These are phyloP conservation scores for Crithidia fasciculata DNA, from an alignment of 208 protist species.

Conservation along the genomic window DNA sequence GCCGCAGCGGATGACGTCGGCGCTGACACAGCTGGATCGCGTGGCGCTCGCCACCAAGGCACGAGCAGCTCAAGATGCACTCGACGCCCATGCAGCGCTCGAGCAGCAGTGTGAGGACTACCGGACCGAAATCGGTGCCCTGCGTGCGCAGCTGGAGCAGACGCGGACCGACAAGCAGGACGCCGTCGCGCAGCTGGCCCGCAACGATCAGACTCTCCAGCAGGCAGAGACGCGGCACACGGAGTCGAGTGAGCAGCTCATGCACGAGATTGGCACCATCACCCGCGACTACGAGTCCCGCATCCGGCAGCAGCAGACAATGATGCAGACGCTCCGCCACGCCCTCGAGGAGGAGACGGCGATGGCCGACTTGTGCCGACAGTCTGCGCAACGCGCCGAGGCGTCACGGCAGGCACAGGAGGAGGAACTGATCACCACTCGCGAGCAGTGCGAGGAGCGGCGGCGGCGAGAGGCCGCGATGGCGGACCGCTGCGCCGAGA, in stretches of 20 bases:
- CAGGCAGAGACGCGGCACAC: constrained; percentile 33
- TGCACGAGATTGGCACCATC: constrained; percentile 44
- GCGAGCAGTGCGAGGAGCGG: constrained; percentile 32
- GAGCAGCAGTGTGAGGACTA: constrained; percentile 52
- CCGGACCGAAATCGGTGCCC: constrained; percentile 49
- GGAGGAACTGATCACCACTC: constrained; percentile 38
- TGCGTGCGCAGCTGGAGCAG: constrained; percentile 51
- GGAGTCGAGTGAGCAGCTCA: constrained; percentile 41
- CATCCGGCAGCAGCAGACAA: constrained; percentile 65
- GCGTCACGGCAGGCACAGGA: constrained; percentile 40
- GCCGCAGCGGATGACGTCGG: neutral
- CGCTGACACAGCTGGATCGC: constrained; percentile 3
- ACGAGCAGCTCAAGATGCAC: constrained; percentile 18
- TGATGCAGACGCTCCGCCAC: constrained; percentile 57
- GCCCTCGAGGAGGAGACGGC: constrained; percentile 65
- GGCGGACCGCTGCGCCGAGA: constrained; percentile 29
- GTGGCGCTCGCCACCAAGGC: constrained; percentile 6
- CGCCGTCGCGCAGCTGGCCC: constrained; percentile 23
- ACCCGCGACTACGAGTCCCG: constrained; percentile 55
- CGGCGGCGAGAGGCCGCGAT: constrained; percentile 13
- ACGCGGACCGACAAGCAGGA: constrained; percentile 23
- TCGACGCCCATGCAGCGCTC: constrained; percentile 28
- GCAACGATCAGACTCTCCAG: constrained; percentile 29
- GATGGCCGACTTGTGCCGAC: constrained; percentile 52
- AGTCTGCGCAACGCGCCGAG: constrained; percentile 42